Evolutionary conservation across 2,329 filamentous ascomycete species (phyloP).

Genomic region (Byssoonygena ceratinophila): DNA sequence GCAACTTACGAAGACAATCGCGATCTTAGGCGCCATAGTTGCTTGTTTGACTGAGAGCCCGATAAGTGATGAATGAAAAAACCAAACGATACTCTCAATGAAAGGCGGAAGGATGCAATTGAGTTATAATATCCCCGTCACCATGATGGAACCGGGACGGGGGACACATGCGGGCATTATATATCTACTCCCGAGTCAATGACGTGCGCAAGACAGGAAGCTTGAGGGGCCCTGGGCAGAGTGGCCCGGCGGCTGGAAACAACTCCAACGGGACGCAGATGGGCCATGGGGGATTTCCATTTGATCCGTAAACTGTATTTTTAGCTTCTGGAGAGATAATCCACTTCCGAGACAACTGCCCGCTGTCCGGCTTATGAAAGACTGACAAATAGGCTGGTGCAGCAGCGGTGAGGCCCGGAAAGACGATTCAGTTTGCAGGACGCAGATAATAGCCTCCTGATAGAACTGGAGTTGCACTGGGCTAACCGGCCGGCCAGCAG

Average conservation of each 20-base stretch:
- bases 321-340: background rate
- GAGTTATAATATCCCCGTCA: background rate
- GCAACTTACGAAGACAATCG: conserved; percentile 70
- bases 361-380: background rate
- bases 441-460: background rate
- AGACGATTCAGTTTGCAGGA: background rate
- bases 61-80: background rate
- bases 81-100: background rate
- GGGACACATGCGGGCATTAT: background rate
- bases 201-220: background rate
- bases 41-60: background rate
- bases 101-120: background rate
- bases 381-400: conserved; percentile 3
- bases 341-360: background rate
- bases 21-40: conserved; percentile 62
- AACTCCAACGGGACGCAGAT: background rate
- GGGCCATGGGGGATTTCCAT: background rate
- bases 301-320: background rate
- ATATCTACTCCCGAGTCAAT: conserved; percentile 2
- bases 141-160: background rate
- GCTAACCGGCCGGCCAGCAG: too few relatives aligned
- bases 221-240: background rate
- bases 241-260: background rate
- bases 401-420: background rate
- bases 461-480: background rate